These are phyloP conservation scores for Lactarius hatsudake DNA, from an alignment of 768 basidiomycete genomes.

Conservation along the genomic window DNA sequence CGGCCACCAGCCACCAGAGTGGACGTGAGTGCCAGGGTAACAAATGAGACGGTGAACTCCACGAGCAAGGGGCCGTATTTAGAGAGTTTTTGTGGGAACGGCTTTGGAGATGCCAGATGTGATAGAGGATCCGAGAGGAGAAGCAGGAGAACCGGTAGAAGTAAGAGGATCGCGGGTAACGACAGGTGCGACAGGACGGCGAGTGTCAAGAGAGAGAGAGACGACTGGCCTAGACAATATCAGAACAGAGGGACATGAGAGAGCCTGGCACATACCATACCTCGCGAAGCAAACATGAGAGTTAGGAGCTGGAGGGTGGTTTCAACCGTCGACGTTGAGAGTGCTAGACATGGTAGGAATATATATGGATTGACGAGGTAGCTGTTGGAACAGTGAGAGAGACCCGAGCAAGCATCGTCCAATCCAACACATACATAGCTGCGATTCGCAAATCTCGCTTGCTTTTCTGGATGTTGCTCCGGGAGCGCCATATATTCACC, in stretches of 20 bases:
- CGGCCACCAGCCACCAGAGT: slow-evolving; percentile 57
- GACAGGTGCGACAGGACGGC: slow-evolving; percentile 73
- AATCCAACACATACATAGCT: slow-evolving; percentile 51
- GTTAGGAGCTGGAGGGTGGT: slow-evolving; percentile 66
- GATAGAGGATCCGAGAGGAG: slow-evolving; percentile 61
- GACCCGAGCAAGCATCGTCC: neutral
- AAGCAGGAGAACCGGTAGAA: slow-evolving; percentile 67
- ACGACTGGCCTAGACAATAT: slow-evolving; percentile 48
- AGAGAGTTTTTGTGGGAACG: slow-evolving; percentile 28
- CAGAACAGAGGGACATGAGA: neutral
- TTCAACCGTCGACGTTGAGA: slow-evolving; percentile 81
- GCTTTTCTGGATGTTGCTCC: slow-evolving; percentile 49
- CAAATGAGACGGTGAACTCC: slow-evolving; percentile 53
- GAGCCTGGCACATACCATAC: slow-evolving; percentile 41
- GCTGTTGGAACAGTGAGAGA: slow-evolving; percentile 39
- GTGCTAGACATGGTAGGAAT: slow-evolving; percentile 71
- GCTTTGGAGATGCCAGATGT: slow-evolving; percentile 59
- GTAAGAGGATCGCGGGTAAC: slow-evolving; percentile 62
- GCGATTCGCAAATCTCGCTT: slow-evolving; percentile 61
- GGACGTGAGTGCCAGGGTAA: slow-evolving; percentile 48
- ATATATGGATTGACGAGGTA: slow-evolving; percentile 91
- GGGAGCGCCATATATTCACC: slow-evolving; percentile 61
- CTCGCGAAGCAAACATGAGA: slow-evolving; percentile 67
- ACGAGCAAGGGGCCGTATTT: slow-evolving; percentile 38
- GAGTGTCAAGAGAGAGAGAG: slow-evolving; percentile 59